These are phyloP conservation scores for Penicillium lividum DNA, from an alignment of 495 filamentous ascomycete genomes.

Conservation along the genomic window DNA sequence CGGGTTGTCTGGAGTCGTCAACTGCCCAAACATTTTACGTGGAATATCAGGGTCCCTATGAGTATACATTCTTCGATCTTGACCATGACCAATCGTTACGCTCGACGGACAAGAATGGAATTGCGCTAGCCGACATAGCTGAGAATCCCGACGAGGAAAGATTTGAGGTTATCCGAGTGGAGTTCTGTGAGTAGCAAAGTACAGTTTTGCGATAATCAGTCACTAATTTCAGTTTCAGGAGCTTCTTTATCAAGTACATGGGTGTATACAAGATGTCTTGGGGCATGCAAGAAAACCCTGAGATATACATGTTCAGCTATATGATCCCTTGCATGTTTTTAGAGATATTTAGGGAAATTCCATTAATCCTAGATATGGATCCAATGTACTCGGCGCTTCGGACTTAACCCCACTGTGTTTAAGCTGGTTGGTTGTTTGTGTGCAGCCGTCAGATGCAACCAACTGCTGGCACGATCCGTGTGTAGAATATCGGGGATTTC, in stretches of 20 bases:
- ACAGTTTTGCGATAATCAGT: neutral
- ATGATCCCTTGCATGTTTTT: no score
- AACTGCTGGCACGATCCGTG: no score
- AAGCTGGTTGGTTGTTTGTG: no score
- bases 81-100: neutral
- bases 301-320: no score
- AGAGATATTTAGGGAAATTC: no score
- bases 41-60: neutral
- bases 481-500: no score
- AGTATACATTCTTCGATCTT: neutral
- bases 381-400: no score
- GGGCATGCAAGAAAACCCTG: neutral
- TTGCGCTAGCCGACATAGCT: neutral
- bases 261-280: neutral
- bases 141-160: neutral
- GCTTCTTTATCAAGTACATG: neutral
- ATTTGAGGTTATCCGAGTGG: conserved; percentile 1
- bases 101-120: neutral
- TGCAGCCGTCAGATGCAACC: no score
- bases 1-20: neutral
- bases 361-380: no score
- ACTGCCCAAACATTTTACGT: neutral
- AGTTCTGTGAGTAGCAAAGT: neutral
- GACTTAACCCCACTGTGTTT: no score
- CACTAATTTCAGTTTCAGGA: neutral